Evolutionary conservation across 108 stramenopile genomes (phyloP).

Genomic region (Cyclotella baltica): DNA sequence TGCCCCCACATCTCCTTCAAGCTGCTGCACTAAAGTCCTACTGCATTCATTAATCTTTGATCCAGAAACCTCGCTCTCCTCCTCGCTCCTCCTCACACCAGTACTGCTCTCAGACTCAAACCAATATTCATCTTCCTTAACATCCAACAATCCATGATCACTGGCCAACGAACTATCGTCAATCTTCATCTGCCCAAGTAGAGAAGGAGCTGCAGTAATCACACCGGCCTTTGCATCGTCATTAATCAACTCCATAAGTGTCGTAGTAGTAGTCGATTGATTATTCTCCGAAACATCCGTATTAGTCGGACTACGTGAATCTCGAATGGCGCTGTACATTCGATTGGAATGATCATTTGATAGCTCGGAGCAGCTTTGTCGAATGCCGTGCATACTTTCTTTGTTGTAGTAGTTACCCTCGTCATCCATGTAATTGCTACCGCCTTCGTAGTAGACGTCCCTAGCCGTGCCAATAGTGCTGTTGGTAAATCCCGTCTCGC

Average conservation of each 20-base stretch:
- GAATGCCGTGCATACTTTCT: too few species aligned
- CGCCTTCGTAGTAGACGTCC: neutral
- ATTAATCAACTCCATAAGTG: neutral
- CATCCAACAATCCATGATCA: constrained; percentile 14
- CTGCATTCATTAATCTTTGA: neutral
- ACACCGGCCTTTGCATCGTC: neutral
- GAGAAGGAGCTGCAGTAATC: neutral
- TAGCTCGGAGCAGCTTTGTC: too few species aligned
- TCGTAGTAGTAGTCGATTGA: neutral
- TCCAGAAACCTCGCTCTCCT: neutral
- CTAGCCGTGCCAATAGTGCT: neutral
- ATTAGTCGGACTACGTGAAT: too few species aligned
- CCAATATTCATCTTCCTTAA: constrained; percentile 14
- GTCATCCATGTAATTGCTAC: neutral
- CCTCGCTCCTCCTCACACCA: neutral
- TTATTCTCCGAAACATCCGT: too few species aligned
- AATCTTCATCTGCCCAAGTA: constrained; percentile 1
- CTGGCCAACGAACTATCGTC: constrained; percentile 1
- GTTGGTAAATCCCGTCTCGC: neutral
- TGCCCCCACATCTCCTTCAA: neutral
- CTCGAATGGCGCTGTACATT: too few species aligned
- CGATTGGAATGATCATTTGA: too few species aligned
- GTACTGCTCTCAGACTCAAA: neutral
- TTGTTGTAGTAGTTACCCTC: too few species aligned
- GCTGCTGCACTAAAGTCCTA: too few species aligned